These are phyloP conservation scores for Erysimum cheiri DNA, from an alignment of 441 rosid species.

Conservation along the genomic window DNA sequence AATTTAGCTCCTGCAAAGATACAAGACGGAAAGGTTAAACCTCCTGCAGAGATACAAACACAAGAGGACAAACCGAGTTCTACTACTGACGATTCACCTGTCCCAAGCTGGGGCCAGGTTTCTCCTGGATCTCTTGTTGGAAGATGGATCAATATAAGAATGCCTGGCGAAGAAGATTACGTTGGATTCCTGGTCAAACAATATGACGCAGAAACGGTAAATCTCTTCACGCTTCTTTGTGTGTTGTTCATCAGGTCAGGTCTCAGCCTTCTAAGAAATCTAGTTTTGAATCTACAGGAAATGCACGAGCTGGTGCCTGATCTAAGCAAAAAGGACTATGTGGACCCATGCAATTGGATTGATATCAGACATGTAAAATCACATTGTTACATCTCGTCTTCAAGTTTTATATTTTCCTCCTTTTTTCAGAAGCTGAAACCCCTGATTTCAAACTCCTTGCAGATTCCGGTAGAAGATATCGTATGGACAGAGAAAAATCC, in stretches of 20 bases:
- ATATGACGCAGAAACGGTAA: slow-evolving; percentile 30
- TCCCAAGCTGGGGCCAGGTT: slow-evolving; percentile 33
- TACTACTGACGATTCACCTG: slow-evolving; percentile 16
- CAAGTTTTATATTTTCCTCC: not conserved
- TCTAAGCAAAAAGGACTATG: not conserved
- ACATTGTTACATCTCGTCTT: slow-evolving; percentile 17
- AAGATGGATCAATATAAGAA: not conserved
- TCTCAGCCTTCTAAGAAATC: slow-evolving; percentile 30
- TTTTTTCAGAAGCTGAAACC: slow-evolving; percentile 25
- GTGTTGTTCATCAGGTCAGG: slow-evolving; percentile 32
- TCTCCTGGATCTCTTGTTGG: slow-evolving; percentile 39
- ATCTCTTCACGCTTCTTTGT: slow-evolving; percentile 14
- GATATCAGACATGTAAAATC: slow-evolving; percentile 42
- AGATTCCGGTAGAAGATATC: slow-evolving; percentile 79
- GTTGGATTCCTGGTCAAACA: slow-evolving; percentile 1
- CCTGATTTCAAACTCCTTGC: slow-evolving; percentile 41
- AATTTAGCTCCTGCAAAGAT: not conserved
- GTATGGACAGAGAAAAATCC: slow-evolving; percentile 73
- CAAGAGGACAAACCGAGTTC: slow-evolving; percentile 3
- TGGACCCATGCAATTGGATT: slow-evolving; percentile 38
- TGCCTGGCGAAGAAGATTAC: not conserved
- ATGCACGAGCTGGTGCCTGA: slow-evolving; percentile 16
- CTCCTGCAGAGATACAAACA: slow-evolving; percentile 20
- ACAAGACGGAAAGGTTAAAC: slow-evolving; percentile 9
- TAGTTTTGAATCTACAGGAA: slow-evolving; percentile 32